These are phyloP conservation scores for Alternaria hordeiaustralica DNA, from an alignment of 2,329 filamentous ascomycete species.

Conservation along the genomic window DNA sequence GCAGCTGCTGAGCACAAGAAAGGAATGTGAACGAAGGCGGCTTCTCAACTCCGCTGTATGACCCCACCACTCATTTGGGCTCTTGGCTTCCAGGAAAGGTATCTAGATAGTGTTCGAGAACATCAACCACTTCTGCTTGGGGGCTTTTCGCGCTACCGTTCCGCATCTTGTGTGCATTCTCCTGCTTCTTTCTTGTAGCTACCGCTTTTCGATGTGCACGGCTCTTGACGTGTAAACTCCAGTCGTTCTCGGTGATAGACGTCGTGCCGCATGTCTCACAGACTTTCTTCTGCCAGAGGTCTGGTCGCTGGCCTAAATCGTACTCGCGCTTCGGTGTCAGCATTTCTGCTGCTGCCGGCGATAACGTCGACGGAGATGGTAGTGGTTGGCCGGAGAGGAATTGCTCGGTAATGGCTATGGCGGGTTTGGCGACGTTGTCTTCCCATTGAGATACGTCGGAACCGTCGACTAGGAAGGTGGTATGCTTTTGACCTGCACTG, in stretches of 20 bases:
- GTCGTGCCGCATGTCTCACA: constrained; percentile 75
- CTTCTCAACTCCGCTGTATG: neutral
- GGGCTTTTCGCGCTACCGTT: neutral
- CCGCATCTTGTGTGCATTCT: constrained; percentile 12
- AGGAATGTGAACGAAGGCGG: too few relatives aligned
- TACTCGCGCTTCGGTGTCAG: constrained; percentile 63
- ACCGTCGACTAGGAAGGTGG: constrained; percentile 81
- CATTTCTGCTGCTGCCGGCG: constrained; percentile 62
- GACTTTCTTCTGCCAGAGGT: constrained; percentile 59
- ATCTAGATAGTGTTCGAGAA: constrained; percentile 29
- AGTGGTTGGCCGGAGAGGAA: constrained; percentile 67
- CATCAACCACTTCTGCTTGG: constrained; percentile 28
- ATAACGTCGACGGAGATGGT: constrained; percentile 62
- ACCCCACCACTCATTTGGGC: neutral
- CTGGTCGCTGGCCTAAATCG: constrained; percentile 51
- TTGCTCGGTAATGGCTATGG: constrained; percentile 63
- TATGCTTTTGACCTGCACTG: constrained; percentile 60
- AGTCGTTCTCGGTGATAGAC: constrained; percentile 63
- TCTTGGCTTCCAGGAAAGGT: constrained; percentile 10
- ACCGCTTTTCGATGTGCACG: constrained; percentile 58
- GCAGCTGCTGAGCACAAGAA: neutral
- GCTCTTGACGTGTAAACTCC: constrained; percentile 63
- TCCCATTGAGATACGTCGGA: constrained; percentile 70
- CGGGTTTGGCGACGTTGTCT: constrained; percentile 69
- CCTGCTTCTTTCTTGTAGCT: constrained; percentile 35